phyloP scores from a whole-genome alignment of 441 rosid species.

The Pelargonium australe region DNA sequence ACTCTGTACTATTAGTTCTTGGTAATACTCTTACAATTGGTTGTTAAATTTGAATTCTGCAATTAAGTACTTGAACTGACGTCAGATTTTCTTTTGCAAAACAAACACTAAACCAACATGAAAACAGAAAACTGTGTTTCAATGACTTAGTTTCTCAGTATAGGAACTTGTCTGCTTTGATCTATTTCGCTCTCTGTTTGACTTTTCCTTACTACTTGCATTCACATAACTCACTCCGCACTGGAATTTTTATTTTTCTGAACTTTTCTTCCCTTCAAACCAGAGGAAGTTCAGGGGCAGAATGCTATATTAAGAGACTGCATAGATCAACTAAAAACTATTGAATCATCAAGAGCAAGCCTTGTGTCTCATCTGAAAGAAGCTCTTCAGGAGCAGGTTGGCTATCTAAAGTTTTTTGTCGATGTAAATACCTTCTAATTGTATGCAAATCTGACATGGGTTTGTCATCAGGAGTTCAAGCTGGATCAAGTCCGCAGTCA shows the following conservation, averaged over 20 bases:
- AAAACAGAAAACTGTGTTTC: too few relatives aligned
- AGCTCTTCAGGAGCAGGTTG: constrained; percentile 87
- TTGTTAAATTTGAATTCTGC: too few relatives aligned
- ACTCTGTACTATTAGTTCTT: too few relatives aligned
- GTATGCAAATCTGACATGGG: constrained; percentile 18
- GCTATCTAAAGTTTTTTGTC: constrained; percentile 14
- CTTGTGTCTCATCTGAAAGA: constrained; percentile 69
- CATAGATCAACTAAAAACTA: constrained; percentile 52
- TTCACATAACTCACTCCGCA: neutral
- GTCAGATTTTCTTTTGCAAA: too few relatives aligned
- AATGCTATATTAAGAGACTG: constrained; percentile 54
- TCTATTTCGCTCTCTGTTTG: too few relatives aligned
- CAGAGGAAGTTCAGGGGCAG: constrained; percentile 56
- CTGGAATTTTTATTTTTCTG: neutral
- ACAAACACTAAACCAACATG: too few relatives aligned
- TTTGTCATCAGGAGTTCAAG: constrained; percentile 60
- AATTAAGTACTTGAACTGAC: too few relatives aligned
- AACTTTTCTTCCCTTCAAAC: constrained; percentile 21
- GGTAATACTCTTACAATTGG: too few relatives aligned
- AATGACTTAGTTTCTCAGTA: too few relatives aligned
- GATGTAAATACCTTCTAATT: constrained; percentile 5
- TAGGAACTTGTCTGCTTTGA: too few relatives aligned
- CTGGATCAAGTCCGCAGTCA: constrained; percentile 64
- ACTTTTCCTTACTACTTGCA: too few relatives aligned
- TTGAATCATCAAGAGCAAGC: constrained; percentile 63